Conservation (phyloP, 2,329 filamentous ascomycete species). For the Harringtonia lauricola region DNA sequence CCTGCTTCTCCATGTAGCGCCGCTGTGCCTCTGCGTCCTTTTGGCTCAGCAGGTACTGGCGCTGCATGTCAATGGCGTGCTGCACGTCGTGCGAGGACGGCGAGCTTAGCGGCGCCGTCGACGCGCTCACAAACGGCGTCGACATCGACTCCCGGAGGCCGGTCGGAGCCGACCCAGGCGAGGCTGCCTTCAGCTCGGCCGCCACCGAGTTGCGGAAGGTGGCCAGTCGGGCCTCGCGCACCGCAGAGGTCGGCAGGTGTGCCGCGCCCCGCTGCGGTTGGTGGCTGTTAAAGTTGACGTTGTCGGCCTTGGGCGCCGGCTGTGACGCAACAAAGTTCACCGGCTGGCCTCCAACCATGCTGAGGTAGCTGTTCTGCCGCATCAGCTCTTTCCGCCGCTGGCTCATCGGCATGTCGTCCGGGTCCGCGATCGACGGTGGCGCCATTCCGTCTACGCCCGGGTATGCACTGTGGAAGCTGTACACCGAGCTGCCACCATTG, state of each 20-base stretch:
- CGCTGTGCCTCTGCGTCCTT: constrained; percentile 51
- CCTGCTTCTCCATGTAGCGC: constrained; percentile 45
- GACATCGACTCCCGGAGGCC: constrained; percentile 6
- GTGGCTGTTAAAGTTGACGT: constrained; percentile 38
- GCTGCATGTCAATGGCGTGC: constrained; percentile 41
- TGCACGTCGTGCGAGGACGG: constrained; percentile 23
- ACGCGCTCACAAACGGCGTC: constrained; percentile 20
- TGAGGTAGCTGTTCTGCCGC: constrained; percentile 35
- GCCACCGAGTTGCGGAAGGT: constrained; percentile 57
- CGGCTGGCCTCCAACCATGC: constrained; percentile 11
- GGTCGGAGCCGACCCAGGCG: background rate
- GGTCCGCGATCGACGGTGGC: constrained; percentile 24
- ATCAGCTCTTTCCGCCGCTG: constrained; percentile 53
- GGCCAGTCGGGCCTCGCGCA: constrained; percentile 49
- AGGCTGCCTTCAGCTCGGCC: constrained; percentile 41
- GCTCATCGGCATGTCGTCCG: constrained; percentile 62
- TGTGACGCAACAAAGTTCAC: constrained; percentile 2
- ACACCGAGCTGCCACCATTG: constrained; percentile 2
- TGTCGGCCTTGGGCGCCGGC: constrained; percentile 17
- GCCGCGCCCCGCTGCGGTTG: constrained; percentile 37
- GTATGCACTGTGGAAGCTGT: constrained; percentile 1
- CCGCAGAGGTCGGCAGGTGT: constrained; percentile 26
- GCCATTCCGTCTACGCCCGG: background rate
- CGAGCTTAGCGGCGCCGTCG: constrained; percentile 9
- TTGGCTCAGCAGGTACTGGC: constrained; percentile 46